Evolutionary conservation across 2,329 filamentous ascomycete species (phyloP).

Genomic region (Purpureocillium lavendulum): DNA sequence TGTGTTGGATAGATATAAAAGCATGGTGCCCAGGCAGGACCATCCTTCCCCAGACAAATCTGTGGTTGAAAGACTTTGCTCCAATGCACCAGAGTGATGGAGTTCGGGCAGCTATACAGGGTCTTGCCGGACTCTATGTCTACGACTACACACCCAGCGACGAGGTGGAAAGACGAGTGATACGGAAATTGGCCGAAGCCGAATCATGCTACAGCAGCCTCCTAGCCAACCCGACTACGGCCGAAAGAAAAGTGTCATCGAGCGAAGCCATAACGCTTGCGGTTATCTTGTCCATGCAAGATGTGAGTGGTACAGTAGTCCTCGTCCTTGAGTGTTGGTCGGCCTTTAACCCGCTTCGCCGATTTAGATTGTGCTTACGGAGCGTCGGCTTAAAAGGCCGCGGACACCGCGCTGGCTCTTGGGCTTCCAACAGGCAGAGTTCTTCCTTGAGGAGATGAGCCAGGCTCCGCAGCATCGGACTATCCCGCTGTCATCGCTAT

Average conservation of each 20-base stretch:
- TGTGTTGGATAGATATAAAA: conserved; percentile 19
- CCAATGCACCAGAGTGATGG: conserved; percentile 26
- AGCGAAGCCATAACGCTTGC: conserved; percentile 27
- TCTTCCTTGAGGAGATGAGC: conserved; percentile 24
- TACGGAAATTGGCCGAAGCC: conserved; percentile 20
- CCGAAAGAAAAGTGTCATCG: conserved; percentile 11
- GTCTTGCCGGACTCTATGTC: conserved; percentile 30
- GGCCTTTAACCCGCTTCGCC: no score
- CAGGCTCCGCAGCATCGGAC: conserved; percentile 21
- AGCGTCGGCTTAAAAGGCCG: conserved; percentile 24
- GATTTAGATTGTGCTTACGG: conserved; percentile 24
- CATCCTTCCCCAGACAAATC: conserved; percentile 26
- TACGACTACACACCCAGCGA: conserved; percentile 29
- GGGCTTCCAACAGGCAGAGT: conserved; percentile 25
- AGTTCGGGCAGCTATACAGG: conserved; percentile 28
- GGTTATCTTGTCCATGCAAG: conserved; percentile 29
- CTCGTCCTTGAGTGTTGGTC: no score
- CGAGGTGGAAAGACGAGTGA: conserved; percentile 21
- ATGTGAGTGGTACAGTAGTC: conserved; percentile 18
- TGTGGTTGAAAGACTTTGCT: conserved; percentile 31
- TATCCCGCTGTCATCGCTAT: conserved; percentile 23
- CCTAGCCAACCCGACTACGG: conserved; percentile 15
- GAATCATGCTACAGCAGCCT: conserved; percentile 20
- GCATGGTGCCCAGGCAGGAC: conserved; percentile 33
- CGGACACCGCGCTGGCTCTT: conserved; percentile 26